Percentiles rank a stretch among this genome's conserved stretches.
These are phyloP conservation scores for Teunomyces atbi DNA, from an alignment of 805 yeast genomes.

Conservation along the genomic window DNA sequence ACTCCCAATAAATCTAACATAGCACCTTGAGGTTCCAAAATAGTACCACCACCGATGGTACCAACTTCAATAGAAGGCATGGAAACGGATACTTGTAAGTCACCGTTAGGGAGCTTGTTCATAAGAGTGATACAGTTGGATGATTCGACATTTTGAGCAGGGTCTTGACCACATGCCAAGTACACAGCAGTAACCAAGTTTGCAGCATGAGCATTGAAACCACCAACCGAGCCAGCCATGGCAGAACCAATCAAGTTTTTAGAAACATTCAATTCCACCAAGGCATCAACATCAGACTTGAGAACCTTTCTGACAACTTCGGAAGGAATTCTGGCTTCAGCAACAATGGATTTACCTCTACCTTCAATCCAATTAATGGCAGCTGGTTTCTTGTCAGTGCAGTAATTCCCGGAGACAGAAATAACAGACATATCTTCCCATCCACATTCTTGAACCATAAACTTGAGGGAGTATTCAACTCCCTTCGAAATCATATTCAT, in stretches of 20 bases:
- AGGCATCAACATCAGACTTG: conserved; percentile 88
- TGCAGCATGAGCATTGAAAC: conserved; percentile 98
- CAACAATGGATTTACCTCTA: conserved; percentile 96
- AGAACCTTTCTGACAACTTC: conserved; percentile 77
- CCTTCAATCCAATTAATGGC: conserved; percentile 99
- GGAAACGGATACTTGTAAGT: conserved; percentile 88
- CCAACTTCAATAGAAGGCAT: conserved; percentile 99
- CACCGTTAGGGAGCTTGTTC: conserved; percentile 73
- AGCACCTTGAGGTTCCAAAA: conserved; percentile 94
- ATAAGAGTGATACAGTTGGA: conserved; percentile 96
- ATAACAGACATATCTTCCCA: conserved; percentile 92
- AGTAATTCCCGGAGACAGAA: conserved; percentile 94
- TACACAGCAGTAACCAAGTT: conserved; percentile 92
- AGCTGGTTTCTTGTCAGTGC: conserved; percentile 97
- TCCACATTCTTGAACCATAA: conserved; percentile 85
- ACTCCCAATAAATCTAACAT: conserved; percentile 94
- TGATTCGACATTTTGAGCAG: conserved; percentile 98
- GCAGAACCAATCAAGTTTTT: conserved; percentile 96
- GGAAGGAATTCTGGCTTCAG: conserved; percentile 88
- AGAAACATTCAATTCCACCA: conserved; percentile 83
- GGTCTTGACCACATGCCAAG: conserved; percentile 97
- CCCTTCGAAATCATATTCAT: conserved; percentile 99
- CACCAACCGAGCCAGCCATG: conserved; percentile 98
- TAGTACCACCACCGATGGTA: conserved; percentile 98
- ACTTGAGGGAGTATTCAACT: conserved; percentile 80